Base-by-base conservation (phyloP, 2,329 filamentous ascomycete species). In the Lecanicillium sp. region DNA sequence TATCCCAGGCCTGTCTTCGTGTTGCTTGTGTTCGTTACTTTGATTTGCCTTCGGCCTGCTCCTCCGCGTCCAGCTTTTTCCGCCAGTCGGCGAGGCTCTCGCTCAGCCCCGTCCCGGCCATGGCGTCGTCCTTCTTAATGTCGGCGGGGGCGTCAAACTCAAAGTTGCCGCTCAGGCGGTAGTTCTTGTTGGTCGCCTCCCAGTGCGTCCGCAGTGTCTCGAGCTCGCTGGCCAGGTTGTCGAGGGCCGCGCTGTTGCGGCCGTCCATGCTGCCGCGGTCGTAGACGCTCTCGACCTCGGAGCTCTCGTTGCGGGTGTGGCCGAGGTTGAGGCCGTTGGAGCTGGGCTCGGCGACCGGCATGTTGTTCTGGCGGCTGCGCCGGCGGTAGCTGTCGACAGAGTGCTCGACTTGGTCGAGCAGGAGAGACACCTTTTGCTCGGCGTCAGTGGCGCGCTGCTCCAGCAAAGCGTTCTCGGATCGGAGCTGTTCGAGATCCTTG, bases 151-250 rank as follows among this genome's bases (percentile, higher is more conserved):
- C 55, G 49, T 95, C 90, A 58, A 94, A 90, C 62, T 96, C 90
- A 58, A 95, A 94, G 44, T 86, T 83, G 60, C 85, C 90, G 66
- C 88, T 95, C 37, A 96, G 72, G 20, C 93, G 85, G 66, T 97
- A 96, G 60, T 88, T 94, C 67, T 94, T 93, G 70, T 91, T 96
- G 11, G 90, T 95, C 32, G 85, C 88, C 69, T 97, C 90, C 93
- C 93, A 98, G 59, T 96, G 90, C 44, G 76, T 87, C 44, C 91
- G 82, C 40, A 98, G 75, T 11, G 87, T 86, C 64, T 98, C 93
- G 7, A 98, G 81, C 69, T 98, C 93, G 54, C 81, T 89, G 10
- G 93, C 91, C 20, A 98, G 79, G 54, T 85, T 93, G 66, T 98
- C 93, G 17, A 98, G 77, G 3, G 90, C 91, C 56, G 69, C 72